Base-by-base conservation (phyloP, 1,139 yeast species). In the Pichia sp. region DNA sequence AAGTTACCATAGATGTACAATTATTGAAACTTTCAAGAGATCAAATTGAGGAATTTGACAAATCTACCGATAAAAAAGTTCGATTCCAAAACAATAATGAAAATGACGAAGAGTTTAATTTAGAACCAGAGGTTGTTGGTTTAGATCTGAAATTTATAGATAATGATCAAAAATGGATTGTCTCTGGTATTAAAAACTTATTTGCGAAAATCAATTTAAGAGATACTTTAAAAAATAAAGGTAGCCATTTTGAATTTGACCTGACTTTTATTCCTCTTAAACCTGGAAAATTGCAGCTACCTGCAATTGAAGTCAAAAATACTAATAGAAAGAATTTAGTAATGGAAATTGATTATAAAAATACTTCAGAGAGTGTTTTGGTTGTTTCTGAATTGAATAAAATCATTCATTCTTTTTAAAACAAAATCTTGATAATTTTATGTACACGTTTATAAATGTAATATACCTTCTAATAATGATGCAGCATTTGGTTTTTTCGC, bases 401-500 rank as follows among this genome's bases (percentile, higher is more conserved):
- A 54, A 74, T 83, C 7, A 78, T 84, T 1, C 77, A 81, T 54
- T 67, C 83, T 1, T 79, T 83, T 60, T 81, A 66, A 59, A n/a
- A 33, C 26, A 18, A 25, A n/a, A 10, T 7, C 25, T 30, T 3
- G 10, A 29, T 26, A 34, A 44, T 9, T 18, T 26, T 33, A 9
- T 46, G 33, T 10, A 48, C 26, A 39, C 6, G 3, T 10, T 37
- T 31, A 39, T 8, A 6, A 18, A 25, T 8, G n/a, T 26, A 30
- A n/a, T 25, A 75, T 71, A 32, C 71, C 67, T 9, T 63, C 64
- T 35, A 75, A 65, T 47, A 90, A 67, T 7, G 84, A 73, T 5
- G 59, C 61, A 0, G 96, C 88, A 43, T 83, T 83, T 0, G 97
- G 97, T 51, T 79, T 80, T 5, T 68, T 66, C 5, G 96, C 83